Evolutionary conservation across 2,329 filamentous ascomycete genomes (phyloP), one percentile per base, ranked within the genome.

Genomic region (Chrysosporium keratinophilum): DNA sequence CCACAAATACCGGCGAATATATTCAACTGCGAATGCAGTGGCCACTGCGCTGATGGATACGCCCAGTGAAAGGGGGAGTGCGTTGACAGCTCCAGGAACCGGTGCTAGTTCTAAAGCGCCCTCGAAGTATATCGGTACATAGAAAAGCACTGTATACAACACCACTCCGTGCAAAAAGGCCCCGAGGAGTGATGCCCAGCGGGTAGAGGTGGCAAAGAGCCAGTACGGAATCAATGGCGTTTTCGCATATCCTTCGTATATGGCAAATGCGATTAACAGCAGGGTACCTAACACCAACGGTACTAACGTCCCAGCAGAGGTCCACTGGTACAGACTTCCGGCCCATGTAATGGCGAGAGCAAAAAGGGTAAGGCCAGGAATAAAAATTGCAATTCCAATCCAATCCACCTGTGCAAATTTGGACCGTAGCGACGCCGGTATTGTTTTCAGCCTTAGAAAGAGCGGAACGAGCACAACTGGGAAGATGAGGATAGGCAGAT

Each of bases 271-370:
- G 2, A 74, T 59, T 2, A 85, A 64, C 1, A 78, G 75, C 1
- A 69, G 64, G 0, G 69, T 62, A 1, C 82, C 82, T 7, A 84
- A 31, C 1, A 80, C 63, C 12, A 87, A 66, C 0, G 83, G 83
- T 0, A 82, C 73, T 1, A 87, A 67, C 0, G 80, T 83, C 1
- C 74, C 73, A 74, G 78, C 83, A 3, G 75, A 79, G 40, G 68
- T 63, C 83, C 83, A 87, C 0, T 74, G 62, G 62, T 84, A 86
- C 67, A 82, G 78, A 5, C 83, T 74, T 28, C 82, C 83, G 17
- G 81, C 84, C 74, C 80, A 82, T 1, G 80, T 81, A 2, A 85
- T 62, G 0, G 79, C 77, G 39, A 84, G 79, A 33, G 84, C 65
- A 60, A 85, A 78, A 15, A 74, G 75, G 0, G 79, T 80, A 6